phyloP scores from a whole-genome alignment of 306 rosid genomes.

The Cotoneaster glaucophyllus region DNA sequence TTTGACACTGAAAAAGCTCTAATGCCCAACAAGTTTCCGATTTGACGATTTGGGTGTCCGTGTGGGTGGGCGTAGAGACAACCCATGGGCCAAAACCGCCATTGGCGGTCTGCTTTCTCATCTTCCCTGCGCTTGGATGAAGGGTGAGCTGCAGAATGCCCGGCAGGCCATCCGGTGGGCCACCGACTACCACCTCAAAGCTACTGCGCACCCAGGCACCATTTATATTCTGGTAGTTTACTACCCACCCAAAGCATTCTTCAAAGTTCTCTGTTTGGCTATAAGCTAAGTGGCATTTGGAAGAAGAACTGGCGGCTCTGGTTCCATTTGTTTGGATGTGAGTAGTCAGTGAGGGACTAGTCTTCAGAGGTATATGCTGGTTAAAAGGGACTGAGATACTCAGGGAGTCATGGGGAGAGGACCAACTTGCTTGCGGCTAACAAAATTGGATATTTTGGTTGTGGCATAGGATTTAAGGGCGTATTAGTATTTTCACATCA shows the following conservation, averaged over 20 bases:
- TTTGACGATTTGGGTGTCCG: constrained; percentile 4
- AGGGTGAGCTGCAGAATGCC: constrained; percentile 52
- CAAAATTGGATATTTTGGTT: too few relatives aligned
- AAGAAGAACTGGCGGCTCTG: constrained; percentile 8
- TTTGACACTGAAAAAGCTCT: constrained; percentile 11
- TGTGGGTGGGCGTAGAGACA: constrained; percentile 9
- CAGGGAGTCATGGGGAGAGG: too few relatives aligned
- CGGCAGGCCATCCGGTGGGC: constrained; percentile 78
- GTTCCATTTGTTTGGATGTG: constrained; percentile 32
- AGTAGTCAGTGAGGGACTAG: not conserved
- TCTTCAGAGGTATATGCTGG: not conserved
- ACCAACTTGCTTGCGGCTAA: too few relatives aligned
- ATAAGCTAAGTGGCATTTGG: not conserved
- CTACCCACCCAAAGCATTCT: not conserved
- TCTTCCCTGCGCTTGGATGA: constrained; percentile 23
- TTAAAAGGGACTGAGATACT: not conserved
- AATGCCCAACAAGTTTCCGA: constrained; percentile 10
- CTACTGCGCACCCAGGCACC: constrained; percentile 64
- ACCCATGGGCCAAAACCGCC: constrained; percentile 19
- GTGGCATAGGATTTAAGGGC: too few relatives aligned
- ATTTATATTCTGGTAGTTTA: constrained; percentile 64
- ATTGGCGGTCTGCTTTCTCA: constrained; percentile 6
- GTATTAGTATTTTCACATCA: too few relatives aligned
- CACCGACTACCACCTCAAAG: constrained; percentile 80
- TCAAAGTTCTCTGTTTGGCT: not conserved